phyloP scores from a whole-genome alignment of 768 basidiomycete species.

The Holtermanniella nyarrowii region DNA sequence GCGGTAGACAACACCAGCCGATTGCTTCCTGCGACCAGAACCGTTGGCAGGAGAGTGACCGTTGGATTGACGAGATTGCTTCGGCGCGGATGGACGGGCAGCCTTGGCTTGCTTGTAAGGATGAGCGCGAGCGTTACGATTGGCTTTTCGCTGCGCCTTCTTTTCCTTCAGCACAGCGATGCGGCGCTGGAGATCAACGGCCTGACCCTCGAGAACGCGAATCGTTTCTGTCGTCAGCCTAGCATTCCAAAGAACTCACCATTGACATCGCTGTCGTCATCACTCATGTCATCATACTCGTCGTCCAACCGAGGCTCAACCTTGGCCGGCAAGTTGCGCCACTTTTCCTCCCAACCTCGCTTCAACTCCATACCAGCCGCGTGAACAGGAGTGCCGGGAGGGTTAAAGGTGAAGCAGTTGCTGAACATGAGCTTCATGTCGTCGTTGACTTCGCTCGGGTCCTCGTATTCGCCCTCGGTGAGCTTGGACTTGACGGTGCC shows the following conservation, averaged over 20 bases:
- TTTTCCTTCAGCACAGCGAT: constrained; percentile 7
- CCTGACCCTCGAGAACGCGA: constrained; percentile 12
- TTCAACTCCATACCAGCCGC: constrained; percentile 76
- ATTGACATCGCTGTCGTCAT: constrained; percentile 52
- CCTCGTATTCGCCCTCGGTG: constrained; percentile 62
- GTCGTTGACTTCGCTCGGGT: constrained; percentile 68
- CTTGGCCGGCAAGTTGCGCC: constrained; percentile 59
- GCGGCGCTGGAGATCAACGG: constrained; percentile 10
- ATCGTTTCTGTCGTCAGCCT: constrained; percentile 2
- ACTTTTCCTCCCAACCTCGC: constrained; percentile 83
- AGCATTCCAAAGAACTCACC: constrained; percentile 48
- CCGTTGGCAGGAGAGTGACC: not conserved
- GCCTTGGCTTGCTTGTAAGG: constrained; percentile 16
- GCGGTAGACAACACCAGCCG: constrained; percentile 6
- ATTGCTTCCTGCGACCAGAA: constrained; percentile 23
- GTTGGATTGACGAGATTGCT: not conserved
- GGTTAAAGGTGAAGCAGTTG: constrained; percentile 89
- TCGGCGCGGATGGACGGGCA: not conserved
- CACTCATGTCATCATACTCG: constrained; percentile 55
- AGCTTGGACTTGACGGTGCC: constrained; percentile 79
- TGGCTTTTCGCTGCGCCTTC: constrained; percentile 5
- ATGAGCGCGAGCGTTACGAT: constrained; percentile 8
- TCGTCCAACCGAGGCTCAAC: constrained; percentile 48
- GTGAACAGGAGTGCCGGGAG: constrained; percentile 73
- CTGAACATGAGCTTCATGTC: constrained; percentile 92